Base-by-base conservation (phyloP, 371 early-diverging fungal species). In the Mortierella sp. region DNA sequence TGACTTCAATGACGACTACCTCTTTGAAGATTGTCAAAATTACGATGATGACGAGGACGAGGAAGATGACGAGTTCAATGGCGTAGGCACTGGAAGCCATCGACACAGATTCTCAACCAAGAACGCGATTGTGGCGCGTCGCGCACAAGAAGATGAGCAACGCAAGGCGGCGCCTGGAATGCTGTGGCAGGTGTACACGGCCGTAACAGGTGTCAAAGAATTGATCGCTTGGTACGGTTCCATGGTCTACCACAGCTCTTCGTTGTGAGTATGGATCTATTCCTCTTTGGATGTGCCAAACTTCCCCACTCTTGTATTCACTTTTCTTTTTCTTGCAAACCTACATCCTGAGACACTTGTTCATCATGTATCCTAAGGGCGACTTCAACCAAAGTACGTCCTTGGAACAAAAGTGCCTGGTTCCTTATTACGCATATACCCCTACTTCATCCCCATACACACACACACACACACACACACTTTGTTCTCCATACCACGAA, bases 181-280 rank as follows among this genome's bases (percentile, higher is more conserved):
- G 28, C 60, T 73, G 29, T 73, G 74, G 74, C 67, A 67, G 27
- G 67, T 73, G 17, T 73, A 73, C 49, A 73, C 74, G 10, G 74
- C 67, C 13, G 74, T 73, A 4, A 67, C 67, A 6, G 74, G 74
- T 9, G 67, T 73, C 14, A 62, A 60, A 39, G 74, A 73, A 39
- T 21, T 73, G 50, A 67, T 73, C 56, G 67, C 74, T n/a, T 73
- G 74, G 74, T 73, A 67, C 37, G 74, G 74, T 0, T 73, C 67
- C 0, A 73, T 73, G 74, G 74, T 73, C 44, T 73, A 73, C 63
- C 67, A 73, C 49, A 73, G 74, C 49, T 73, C 74, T 5, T 67
- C 74, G 14, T 34, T 72, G n/a, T 72, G n/a, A n/a, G n/a, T n/a
- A n/a, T n/a, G n/a, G n/a, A n/a, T n/a, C n/a, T n/a, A n/a, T n/a